phyloP scores from a whole-genome alignment of 441 rosid species.

The Aquilaria agallochum region DNA sequence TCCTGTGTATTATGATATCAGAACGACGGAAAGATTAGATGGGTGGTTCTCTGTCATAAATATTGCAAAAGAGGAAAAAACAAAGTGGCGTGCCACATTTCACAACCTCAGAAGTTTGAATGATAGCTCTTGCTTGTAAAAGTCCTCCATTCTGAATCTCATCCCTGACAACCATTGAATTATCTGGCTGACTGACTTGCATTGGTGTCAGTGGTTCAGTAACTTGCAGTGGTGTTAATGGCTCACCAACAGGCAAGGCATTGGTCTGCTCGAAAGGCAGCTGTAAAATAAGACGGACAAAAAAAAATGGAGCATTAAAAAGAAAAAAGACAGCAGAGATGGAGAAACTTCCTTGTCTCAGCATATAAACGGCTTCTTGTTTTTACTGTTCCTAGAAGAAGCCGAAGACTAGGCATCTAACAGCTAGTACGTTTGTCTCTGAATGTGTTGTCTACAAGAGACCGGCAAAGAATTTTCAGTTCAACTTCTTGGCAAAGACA shows the following conservation, averaged over 20 bases:
- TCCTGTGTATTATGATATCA: too few relatives aligned
- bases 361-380: too few relatives aligned
- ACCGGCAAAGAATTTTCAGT: too few relatives aligned
- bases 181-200: constrained; percentile 37
- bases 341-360: neutral
- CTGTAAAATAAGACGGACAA: constrained; percentile 11
- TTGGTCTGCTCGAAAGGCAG: constrained; percentile 15
- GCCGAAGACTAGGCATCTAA: too few relatives aligned
- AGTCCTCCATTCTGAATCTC: constrained; percentile 37
- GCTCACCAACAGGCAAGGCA: constrained; percentile 18
- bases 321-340: neutral
- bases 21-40: too few relatives aligned
- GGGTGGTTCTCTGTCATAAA: too few relatives aligned
- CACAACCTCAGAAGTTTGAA: constrained; percentile 41
- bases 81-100: neutral
- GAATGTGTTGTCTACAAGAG: too few relatives aligned
- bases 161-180: constrained; percentile 15
- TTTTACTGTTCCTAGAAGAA: too few relatives aligned
- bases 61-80: too few relatives aligned
- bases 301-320: neutral
- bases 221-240: constrained; percentile 6
- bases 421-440: too few relatives aligned
- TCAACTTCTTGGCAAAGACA: too few relatives aligned
- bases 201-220: constrained; percentile 19
- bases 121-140: constrained; percentile 25